These are phyloP conservation scores for Setaria viridis DNA, from an alignment of 202 grass and related monocot species.

Conservation along the genomic window DNA sequence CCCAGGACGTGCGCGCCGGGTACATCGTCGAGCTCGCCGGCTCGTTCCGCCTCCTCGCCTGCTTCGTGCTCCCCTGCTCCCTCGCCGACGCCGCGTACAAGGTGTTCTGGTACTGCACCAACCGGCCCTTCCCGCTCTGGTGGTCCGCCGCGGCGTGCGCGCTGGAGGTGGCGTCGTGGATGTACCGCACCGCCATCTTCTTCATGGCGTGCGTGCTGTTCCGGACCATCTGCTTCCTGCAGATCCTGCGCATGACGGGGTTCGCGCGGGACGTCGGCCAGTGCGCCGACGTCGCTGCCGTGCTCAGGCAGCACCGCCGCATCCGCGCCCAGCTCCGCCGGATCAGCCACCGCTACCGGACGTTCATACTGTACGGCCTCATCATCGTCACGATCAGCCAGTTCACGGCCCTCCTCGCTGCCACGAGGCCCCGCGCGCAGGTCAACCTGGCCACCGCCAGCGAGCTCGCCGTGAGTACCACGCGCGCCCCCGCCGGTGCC, in stretches of 20 bases:
- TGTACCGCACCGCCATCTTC: constrained; percentile 80
- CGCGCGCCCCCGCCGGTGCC: not conserved
- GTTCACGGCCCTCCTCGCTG: constrained; percentile 69
- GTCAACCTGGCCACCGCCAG: constrained; percentile 73
- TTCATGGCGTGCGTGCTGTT: constrained; percentile 80
- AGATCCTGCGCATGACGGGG: constrained; percentile 85
- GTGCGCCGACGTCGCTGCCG: constrained; percentile 63
- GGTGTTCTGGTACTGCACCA: constrained; percentile 62
- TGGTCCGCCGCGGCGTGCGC: constrained; percentile 51
- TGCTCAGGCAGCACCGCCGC: constrained; percentile 69
- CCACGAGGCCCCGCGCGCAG: constrained; percentile 60
- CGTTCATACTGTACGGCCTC: constrained; percentile 75
- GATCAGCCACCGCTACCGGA: constrained; percentile 81
- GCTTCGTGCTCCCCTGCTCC: constrained; percentile 66
- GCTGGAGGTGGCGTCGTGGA: constrained; percentile 76
- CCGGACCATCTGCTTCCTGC: constrained; percentile 79
- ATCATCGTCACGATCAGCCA: constrained; percentile 75
- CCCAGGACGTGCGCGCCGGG: constrained; percentile 54
- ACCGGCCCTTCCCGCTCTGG: constrained; percentile 45
- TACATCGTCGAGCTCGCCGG: constrained; percentile 62
- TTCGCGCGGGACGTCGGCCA: constrained; percentile 66
- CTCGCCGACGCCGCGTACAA: constrained; percentile 69
- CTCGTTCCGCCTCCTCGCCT: constrained; percentile 59
- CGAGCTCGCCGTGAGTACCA: constrained; percentile 71
- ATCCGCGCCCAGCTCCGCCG: constrained; percentile 68